Evolutionary conservation across 805 yeast genomes (phyloP).

Genomic region (Brettanomyces custersianus): DNA sequence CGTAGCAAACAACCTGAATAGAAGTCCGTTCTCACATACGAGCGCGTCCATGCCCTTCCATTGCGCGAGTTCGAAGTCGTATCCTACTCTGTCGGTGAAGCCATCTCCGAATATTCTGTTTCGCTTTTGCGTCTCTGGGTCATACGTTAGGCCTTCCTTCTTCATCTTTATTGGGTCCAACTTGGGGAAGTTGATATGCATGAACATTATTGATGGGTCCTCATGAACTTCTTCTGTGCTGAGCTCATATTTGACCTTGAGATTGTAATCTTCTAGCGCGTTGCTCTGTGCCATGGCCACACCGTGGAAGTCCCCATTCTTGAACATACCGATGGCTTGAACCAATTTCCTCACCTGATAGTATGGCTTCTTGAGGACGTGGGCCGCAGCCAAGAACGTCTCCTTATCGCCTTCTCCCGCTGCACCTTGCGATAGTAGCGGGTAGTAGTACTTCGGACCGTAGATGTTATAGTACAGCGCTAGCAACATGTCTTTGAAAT

Average conservation of each 20-base stretch:
- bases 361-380: constrained; percentile 47
- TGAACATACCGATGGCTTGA: constrained; percentile 45
- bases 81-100: constrained; percentile 23
- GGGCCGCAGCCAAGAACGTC: constrained; percentile 52
- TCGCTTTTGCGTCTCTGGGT: constrained; percentile 24
- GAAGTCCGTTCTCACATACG: constrained; percentile 22
- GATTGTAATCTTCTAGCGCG: constrained; percentile 50
- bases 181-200: constrained; percentile 49
- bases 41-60: constrained; percentile 43
- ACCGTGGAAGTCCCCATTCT: constrained; percentile 41
- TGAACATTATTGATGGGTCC: constrained; percentile 20
- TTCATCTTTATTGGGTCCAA: constrained; percentile 31
- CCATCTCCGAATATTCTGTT: constrained; percentile 13
- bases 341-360: constrained; percentile 52
- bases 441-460: constrained; percentile 51
- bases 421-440: constrained; percentile 38
- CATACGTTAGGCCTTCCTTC: constrained; percentile 19
- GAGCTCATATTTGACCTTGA: constrained; percentile 19
- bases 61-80: constrained; percentile 52
- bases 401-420: constrained; percentile 53
- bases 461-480: constrained; percentile 53
- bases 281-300: constrained; percentile 72
- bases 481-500: constrained; percentile 42
- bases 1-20: constrained; percentile 12
- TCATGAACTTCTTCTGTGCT: constrained; percentile 11